Base-by-base conservation (phyloP, 2,329 filamentous ascomycete species). In the Chaetoscypha palmicola region DNA sequence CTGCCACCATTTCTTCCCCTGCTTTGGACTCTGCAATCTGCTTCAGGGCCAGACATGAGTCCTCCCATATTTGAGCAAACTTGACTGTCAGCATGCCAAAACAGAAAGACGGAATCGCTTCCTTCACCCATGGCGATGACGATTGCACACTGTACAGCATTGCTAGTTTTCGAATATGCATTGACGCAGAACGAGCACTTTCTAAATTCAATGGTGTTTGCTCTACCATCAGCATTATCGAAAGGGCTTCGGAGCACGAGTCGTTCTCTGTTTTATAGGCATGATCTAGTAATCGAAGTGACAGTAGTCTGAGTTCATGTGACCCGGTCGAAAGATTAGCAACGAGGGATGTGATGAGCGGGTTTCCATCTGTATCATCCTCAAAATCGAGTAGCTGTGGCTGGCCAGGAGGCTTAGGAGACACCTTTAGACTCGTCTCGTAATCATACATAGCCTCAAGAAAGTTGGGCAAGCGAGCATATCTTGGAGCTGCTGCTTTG, bases 1-100 rank as follows among this genome's bases (percentile, higher is more conserved):
- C 72, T 2, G 82, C 79, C 28, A 96, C 73, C 14, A 75, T 69
- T 23, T 83, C 79, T 60, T 96, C 89, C 17, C 86, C 88, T 30
- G 68, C 65, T 52, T 83, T 81, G 17, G 73, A 74, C 53, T 86
- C 75, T 16, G 81, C 76, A 42, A 98, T 80, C 40, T 82, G 73
- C 57, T 87, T 84, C 58, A 98, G 67, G 1, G 86, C 80, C 43
- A 80, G 76, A 39, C 83, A 79, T 1, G 86, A 77, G 56, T 94
- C 87, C 48, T 94, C 86, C 86, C 91, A 96, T 4, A 94, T 71
- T 26, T 88, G 88, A 1, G 89, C 77, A 52, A 96, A 72, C 54
- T 84, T 86, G 38, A 94, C 80, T 1, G 90, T 92, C 47, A 97
- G 73, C 64, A 96, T 76, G 38, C 92, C 92, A 56, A 96, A 95